Evolutionary conservation across 1,284 basidiomycete genomes (phyloP).

Genomic region (Bjerkandera adusta): DNA sequence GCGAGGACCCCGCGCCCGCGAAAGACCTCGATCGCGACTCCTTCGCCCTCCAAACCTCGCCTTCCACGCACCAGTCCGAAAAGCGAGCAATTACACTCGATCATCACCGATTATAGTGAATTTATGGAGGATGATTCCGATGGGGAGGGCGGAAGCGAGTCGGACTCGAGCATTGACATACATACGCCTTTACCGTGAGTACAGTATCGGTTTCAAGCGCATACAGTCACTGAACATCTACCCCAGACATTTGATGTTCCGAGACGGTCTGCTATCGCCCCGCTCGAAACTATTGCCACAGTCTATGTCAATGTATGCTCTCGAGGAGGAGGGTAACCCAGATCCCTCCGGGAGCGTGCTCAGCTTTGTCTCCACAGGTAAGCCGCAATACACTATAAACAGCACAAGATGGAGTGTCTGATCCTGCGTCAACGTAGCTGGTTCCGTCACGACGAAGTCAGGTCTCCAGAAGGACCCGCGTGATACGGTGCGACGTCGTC

Average conservation of each 20-base stretch:
- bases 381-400: background rate
- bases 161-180: conserved; percentile 73
- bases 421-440: too few species aligned
- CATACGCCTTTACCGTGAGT: conserved; percentile 78
- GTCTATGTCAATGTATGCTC: conserved; percentile 19
- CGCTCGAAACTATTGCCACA: conserved; percentile 60
- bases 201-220: background rate
- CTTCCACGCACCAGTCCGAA: background rate
- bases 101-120: background rate
- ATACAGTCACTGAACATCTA: background rate
- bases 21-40: conserved; percentile 26
- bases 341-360: conserved; percentile 26
- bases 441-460: conserved; percentile 48
- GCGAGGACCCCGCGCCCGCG: conserved; percentile 44
- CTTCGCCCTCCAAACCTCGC: conserved; percentile 2
- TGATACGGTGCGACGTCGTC: conserved; percentile 59
- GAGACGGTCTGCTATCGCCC: conserved; percentile 72
- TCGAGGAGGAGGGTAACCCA: conserved; percentile 9
- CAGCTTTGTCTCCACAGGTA: conserved; percentile 27
- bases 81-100: background rate
- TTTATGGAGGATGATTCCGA: conserved; percentile 21
- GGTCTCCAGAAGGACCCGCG: conserved; percentile 61
- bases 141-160: conserved; percentile 38
- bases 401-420: background rate
- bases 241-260: conserved; percentile 66